A percentile compares a stretch with the other conserved stretches of the same genome.
These are phyloP conservation scores for Cladosporium austrohemisphaericum DNA, from an alignment of 2,329 filamentous ascomycete species.

Conservation along the genomic window DNA sequence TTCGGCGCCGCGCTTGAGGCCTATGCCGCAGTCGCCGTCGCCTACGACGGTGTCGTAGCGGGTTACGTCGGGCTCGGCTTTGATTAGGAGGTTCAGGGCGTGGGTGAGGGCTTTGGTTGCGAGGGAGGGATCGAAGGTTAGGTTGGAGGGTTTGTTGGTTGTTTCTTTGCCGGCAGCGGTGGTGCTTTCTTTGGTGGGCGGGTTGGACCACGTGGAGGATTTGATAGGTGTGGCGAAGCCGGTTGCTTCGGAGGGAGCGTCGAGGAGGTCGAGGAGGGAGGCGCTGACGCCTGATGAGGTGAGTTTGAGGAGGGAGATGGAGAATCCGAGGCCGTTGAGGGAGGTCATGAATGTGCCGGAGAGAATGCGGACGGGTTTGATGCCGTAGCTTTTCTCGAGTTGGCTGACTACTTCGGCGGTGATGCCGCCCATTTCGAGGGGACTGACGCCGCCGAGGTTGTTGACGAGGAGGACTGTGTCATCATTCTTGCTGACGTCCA, in stretches of 20 bases:
- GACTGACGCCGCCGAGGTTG: conserved; percentile 70
- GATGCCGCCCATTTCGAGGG: conserved; percentile 69
- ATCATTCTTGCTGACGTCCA: conserved; percentile 58
- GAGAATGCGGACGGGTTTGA: conserved; percentile 59
- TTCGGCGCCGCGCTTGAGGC: conserved; percentile 82
- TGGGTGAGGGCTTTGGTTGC: conserved; percentile 52
- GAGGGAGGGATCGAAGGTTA: conserved; percentile 50
- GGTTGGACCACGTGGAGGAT: conserved; percentile 54
- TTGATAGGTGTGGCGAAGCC: conserved; percentile 63
- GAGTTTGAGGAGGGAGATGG: conserved; percentile 62
- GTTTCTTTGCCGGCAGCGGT: conserved; percentile 37
- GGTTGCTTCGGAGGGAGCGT: conserved; percentile 63
- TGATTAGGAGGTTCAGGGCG: conserved; percentile 60
- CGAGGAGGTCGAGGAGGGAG: conserved; percentile 64
- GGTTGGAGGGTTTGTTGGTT: conserved; percentile 50
- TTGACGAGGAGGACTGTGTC: conserved; percentile 68
- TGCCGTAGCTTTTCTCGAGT: conserved; percentile 54
- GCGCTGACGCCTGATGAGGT: conserved; percentile 58
- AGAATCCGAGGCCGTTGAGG: conserved; percentile 68
- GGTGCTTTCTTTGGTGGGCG: conserved; percentile 37
- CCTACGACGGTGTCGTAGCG: conserved; percentile 76
- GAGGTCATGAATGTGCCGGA: conserved; percentile 69
- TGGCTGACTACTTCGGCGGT: conserved; percentile 63
- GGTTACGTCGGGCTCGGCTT: conserved; percentile 63
- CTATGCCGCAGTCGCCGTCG: conserved; percentile 86